phyloP scores from a whole-genome alignment of 2,329 filamentous ascomycete species.

The Daldinia eschscholtzii region DNA sequence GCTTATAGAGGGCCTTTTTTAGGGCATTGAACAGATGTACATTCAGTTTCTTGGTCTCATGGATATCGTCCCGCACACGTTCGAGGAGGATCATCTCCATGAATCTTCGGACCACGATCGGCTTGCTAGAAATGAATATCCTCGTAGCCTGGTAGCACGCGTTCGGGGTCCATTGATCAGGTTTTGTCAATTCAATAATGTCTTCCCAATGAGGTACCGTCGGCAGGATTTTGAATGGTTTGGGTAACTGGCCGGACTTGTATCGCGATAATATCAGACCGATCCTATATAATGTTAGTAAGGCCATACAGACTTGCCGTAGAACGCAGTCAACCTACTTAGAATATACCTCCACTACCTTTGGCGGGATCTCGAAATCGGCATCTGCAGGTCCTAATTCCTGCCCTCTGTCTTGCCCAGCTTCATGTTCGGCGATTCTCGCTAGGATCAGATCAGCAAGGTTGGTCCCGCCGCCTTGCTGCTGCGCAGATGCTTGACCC shows the following conservation, averaged over 20 bases:
- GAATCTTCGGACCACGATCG: conserved; percentile 83
- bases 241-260: conserved; percentile 95
- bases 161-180: conserved; percentile 79
- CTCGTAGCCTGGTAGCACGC: conserved; percentile 89
- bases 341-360: conserved; percentile 93
- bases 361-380: conserved; percentile 86
- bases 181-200: conserved; percentile 85
- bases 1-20: conserved; percentile 94
- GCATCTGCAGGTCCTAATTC: conserved; percentile 76
- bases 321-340: conserved; percentile 68
- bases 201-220: conserved; percentile 93
- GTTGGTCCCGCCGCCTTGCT: conserved; percentile 73
- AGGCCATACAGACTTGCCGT: conserved; percentile 2
- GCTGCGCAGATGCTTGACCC: conserved; percentile 58
- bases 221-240: conserved; percentile 96
- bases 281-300: conserved; percentile 65
- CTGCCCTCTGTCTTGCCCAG: conserved; percentile 64
- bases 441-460: conserved; percentile 92
- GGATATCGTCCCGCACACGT: conserved; percentile 92
- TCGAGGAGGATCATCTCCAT: conserved; percentile 89
- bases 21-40: conserved; percentile 94
- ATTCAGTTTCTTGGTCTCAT: conserved; percentile 93
- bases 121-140: conserved; percentile 90
- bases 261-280: conserved; percentile 91
- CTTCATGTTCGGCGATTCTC: conserved; percentile 94